Evolutionary conservation across 495 filamentous ascomycete genomes (phyloP), one percentile per base, ranked within the genome.

Genomic region (Peziza echinospora): DNA sequence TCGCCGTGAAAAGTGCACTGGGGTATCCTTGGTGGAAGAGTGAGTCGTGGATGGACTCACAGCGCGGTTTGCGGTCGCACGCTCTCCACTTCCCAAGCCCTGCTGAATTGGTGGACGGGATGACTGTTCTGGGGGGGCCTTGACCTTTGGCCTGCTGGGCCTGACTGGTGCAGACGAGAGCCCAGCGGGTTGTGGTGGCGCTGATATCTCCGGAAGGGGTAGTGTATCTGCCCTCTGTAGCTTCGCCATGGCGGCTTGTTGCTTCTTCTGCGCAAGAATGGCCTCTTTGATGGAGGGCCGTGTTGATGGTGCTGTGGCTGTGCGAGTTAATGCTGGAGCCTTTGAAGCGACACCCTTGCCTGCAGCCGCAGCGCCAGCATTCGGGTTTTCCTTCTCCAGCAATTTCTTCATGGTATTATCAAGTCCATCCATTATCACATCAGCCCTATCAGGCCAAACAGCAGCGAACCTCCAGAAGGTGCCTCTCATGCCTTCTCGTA

Each of bases 381-480:
- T 82, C 17, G 84, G 84, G 57, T 93, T 93, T 43, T 76, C 69
- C 19, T 82, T 85, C 53, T 85, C 76, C 13, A 96, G 63, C 24
- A 83, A 60, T 25, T 72, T 71, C 53, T 80, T 77, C 3, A 82
- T 76, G 21, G 80, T 80, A 8, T 71, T 49, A 50, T 93, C 85
- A 5, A 94, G 70, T 13, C 64, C 65, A 37, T 71, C 72, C 67
- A 89, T 71, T 46, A 94, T 82, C 77, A 63, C 63, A 50, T 85
- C 73, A n/a, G 82, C 82, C 53, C 67, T 74, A 5, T 76, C 71
- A 0, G 82, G 77, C 84, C 84, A 96, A 17, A 81, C 71, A 13
- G 57, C 58, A 9, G 72, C 70, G 63, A 84, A 93, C 1, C 67
- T 69, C 85, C 86, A 94, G 59, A 80, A 97, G 2, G 83, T 81